Percentiles rank a stretch among this genome's conserved stretches.
phyloP scores from a whole-genome alignment of 2,329 filamentous ascomycete species.

The Alternaria infectoria region DNA sequence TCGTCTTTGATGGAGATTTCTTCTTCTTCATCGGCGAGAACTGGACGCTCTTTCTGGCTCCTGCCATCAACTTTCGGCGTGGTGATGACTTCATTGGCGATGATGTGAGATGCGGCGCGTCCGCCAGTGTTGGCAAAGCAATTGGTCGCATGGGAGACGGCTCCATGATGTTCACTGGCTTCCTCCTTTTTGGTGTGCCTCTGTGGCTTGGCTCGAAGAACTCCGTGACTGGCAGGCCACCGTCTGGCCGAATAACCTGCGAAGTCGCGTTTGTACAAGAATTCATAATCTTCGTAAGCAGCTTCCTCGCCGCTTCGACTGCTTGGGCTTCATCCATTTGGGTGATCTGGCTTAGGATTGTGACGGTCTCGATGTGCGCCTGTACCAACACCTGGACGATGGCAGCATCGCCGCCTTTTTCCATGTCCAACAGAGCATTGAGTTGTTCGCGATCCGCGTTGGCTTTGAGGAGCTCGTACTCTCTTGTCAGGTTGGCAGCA shows the following conservation, averaged over 20 bases:
- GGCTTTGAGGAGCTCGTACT: slow-evolving; percentile 84
- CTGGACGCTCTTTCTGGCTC: slow-evolving; percentile 72
- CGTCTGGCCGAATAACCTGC: slow-evolving; percentile 90
- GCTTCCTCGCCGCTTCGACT: slow-evolving; percentile 75
- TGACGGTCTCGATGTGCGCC: slow-evolving; percentile 89
- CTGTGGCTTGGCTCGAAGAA: slow-evolving; percentile 72
- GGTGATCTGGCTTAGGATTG: slow-evolving; percentile 81
- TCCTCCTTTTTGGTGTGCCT: slow-evolving; percentile 78
- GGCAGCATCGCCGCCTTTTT: slow-evolving; percentile 78
- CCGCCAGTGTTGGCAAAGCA: slow-evolving; percentile 36
- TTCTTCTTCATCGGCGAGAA: slow-evolving; percentile 87
- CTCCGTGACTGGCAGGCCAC: slow-evolving; percentile 66
- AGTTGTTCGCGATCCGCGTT: slow-evolving; percentile 83
- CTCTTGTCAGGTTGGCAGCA: slow-evolving; percentile 73
- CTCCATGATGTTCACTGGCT: slow-evolving; percentile 55
- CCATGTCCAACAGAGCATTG: slow-evolving; percentile 78
- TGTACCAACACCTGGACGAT: slow-evolving; percentile 83
- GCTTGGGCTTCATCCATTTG: slow-evolving; percentile 84
- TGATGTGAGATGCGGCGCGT: slow-evolving; percentile 50
- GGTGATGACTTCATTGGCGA: slow-evolving; percentile 81
- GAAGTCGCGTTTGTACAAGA: slow-evolving; percentile 75
- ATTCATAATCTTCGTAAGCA: slow-evolving; percentile 79
- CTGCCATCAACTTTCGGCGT: slow-evolving; percentile 66
- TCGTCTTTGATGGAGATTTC: slow-evolving; percentile 66
- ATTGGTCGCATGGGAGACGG: slow-evolving; percentile 56